A percentile compares a stretch with the other conserved stretches of the same genome.
Conservation (phyloP, 1,139 yeast species). For the Hyphopichia burtonii region DNA sequence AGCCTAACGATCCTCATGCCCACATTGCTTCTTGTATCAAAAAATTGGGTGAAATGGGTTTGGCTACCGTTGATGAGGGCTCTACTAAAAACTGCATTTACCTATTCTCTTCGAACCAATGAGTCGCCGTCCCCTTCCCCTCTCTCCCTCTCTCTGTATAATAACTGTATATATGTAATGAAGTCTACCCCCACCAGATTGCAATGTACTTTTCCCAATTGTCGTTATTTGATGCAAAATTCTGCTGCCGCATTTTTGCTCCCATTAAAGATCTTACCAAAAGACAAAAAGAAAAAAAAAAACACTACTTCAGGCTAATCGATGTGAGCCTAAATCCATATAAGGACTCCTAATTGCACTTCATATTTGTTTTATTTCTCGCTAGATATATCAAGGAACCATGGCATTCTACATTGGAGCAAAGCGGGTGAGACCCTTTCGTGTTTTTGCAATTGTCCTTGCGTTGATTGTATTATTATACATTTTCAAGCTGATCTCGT, state of each 20-base stretch:
- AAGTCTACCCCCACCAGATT: too few relatives aligned
- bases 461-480: slow-evolving; percentile 7
- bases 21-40: slow-evolving; percentile 13
- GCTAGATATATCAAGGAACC: too few relatives aligned
- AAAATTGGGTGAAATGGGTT: slow-evolving; percentile 29
- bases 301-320: too few relatives aligned
- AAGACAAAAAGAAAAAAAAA: too few relatives aligned
- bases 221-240: background rate
- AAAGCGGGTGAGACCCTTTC: slow-evolving; percentile 7
- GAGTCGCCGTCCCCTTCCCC: background rate
- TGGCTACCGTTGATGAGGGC: slow-evolving; percentile 26
- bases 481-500: slow-evolving; percentile 1
- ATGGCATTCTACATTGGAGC: slow-evolving; percentile 6
- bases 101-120: slow-evolving; percentile 8
- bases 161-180: background rate
- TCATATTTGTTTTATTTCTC: too few relatives aligned
- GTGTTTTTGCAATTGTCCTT: slow-evolving; percentile 7
- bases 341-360: background rate
- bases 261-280: too few relatives aligned
- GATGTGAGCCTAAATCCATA: too few relatives aligned
- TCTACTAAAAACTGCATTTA: slow-evolving; percentile 20
- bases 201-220: too few relatives aligned
- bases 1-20: slow-evolving; percentile 1
- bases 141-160: background rate
- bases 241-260: too few relatives aligned